These are phyloP conservation scores for Dactylellina sp. DNA, from an alignment of 2,329 filamentous ascomycete species.

Conservation along the genomic window DNA sequence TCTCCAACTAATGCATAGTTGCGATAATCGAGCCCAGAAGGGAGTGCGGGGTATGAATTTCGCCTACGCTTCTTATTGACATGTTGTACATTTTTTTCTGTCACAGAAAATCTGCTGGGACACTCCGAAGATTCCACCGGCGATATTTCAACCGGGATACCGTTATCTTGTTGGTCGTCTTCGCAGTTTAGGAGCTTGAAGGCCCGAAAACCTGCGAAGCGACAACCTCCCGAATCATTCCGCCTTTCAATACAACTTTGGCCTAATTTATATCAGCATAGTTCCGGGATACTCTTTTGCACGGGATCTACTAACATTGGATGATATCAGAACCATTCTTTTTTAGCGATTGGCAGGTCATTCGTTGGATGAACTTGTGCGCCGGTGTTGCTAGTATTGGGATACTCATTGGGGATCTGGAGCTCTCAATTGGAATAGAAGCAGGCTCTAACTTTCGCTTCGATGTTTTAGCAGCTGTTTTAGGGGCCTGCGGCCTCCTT, in stretches of 20 bases:
- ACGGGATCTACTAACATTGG: slow-evolving; percentile 33
- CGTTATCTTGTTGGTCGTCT: neutral
- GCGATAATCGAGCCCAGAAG: slow-evolving; percentile 38
- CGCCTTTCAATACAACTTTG: slow-evolving; percentile 59
- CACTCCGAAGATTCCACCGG: neutral
- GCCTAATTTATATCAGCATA: slow-evolving; percentile 17
- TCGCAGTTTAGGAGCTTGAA: slow-evolving; percentile 46
- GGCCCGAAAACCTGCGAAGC: slow-evolving; percentile 56
- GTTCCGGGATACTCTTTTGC: neutral
- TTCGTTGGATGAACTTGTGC: slow-evolving; percentile 34
- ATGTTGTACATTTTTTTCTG: neutral
- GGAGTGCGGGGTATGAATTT: slow-evolving; percentile 25
- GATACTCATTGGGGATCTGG: neutral
- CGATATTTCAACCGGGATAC: neutral
- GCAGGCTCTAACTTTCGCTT: neutral
- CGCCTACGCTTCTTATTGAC: slow-evolving; percentile 32
- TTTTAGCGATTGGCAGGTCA: slow-evolving; percentile 49
- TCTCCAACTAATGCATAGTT: slow-evolving; percentile 48
- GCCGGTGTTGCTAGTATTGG: slow-evolving; percentile 25
- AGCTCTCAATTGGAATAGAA: neutral
- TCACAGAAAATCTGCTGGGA: neutral
- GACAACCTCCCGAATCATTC: slow-evolving; percentile 55
- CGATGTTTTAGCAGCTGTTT: neutral
- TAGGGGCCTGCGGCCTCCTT: neutral
- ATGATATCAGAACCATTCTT: slow-evolving; percentile 43